Conservation (phyloP, 208 protist genomes). For the Wallacemonas sp. region DNA sequence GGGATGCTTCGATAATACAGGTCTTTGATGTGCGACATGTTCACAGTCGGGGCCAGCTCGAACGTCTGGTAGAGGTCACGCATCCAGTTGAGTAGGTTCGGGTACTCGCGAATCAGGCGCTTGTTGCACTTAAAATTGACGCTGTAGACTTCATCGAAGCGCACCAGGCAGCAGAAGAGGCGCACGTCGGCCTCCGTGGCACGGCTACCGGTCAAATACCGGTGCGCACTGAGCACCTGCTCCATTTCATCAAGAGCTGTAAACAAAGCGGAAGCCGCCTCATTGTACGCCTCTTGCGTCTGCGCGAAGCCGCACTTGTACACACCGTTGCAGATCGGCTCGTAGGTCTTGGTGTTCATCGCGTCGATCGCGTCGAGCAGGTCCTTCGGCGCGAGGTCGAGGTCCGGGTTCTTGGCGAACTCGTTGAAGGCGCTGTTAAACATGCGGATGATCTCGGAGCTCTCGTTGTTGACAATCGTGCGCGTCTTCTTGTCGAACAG, state of each 20-base stretch:
- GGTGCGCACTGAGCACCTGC: slow-evolving; percentile 32
- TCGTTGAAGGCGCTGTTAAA: slow-evolving; percentile 81
- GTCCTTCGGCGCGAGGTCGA: slow-evolving; percentile 76
- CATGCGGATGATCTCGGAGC: slow-evolving; percentile 86
- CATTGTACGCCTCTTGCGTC: slow-evolving; percentile 70
- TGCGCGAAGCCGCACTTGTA: slow-evolving; percentile 88
- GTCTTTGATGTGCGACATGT: slow-evolving; percentile 87
- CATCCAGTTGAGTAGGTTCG: slow-evolving; percentile 72
- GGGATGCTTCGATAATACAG: slow-evolving; percentile 76
- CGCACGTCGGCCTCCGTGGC: slow-evolving; percentile 88
- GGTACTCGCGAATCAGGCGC: slow-evolving; percentile 74
- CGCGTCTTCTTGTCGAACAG: slow-evolving; percentile 86
- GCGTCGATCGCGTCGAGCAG: slow-evolving; percentile 70
- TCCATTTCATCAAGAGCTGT: slow-evolving; percentile 42
- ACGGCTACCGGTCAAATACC: slow-evolving; percentile 60
- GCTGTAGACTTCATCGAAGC: slow-evolving; percentile 92
- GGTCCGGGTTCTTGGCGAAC: slow-evolving; percentile 44
- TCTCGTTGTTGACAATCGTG: slow-evolving; percentile 93
- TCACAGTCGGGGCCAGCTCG: slow-evolving; percentile 53
- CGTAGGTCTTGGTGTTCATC: slow-evolving; percentile 80
- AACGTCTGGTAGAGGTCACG: slow-evolving; percentile 84
- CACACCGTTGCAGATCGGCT: slow-evolving; percentile 89
- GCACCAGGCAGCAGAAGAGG: slow-evolving; percentile 82
- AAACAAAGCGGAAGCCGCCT: slow-evolving; percentile 40
- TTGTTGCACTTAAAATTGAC: slow-evolving; percentile 88